phyloP scores from a whole-genome alignment of 306 rosid genomes.

The Begonia loranthoides region DNA sequence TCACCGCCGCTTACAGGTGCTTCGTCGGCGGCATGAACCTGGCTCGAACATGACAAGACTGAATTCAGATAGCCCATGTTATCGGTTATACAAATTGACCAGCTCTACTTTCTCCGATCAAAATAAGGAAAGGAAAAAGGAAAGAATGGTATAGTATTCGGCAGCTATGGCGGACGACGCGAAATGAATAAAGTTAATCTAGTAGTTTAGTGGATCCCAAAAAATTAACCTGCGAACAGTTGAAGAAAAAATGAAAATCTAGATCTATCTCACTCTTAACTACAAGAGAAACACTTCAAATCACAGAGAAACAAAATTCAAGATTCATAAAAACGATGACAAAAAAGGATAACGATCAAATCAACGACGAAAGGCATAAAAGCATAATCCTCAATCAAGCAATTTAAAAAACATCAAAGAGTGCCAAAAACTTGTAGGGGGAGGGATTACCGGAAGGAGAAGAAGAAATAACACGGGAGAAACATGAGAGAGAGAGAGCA shows the following conservation, averaged over 20 bases:
- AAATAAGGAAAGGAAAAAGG: slow-evolving; percentile 20
- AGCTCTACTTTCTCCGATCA: slow-evolving; percentile 19
- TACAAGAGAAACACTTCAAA: not conserved
- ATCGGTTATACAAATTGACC: slow-evolving; percentile 23
- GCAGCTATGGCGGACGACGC: slow-evolving; percentile 9
- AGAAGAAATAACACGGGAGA: slow-evolving; percentile 2
- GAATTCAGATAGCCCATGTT: slow-evolving; percentile 85
- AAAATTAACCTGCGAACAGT: slow-evolving; percentile 2
- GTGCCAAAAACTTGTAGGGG: slow-evolving; percentile 3
- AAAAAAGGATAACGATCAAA: not conserved
- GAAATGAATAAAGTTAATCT: slow-evolving; percentile 22
- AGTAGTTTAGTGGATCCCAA: slow-evolving; percentile 11
- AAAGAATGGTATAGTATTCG: slow-evolving; percentile 11
- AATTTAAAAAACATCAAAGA: not conserved
- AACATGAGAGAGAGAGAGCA: slow-evolving; percentile 6
- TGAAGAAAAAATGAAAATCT: slow-evolving; percentile 1
- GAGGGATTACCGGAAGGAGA: slow-evolving; percentile 9
- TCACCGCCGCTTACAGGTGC: slow-evolving; percentile 85
- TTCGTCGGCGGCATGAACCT: slow-evolving; percentile 50
- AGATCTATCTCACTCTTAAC: not conserved
- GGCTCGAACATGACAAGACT: slow-evolving; percentile 55
- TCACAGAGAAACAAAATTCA: not conserved
- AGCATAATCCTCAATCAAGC: too few relatives aligned
- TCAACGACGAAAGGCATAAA: not conserved
- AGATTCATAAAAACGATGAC: slow-evolving; percentile 4